Percentiles rank a stretch among this genome's conserved stretches.
phyloP scores from a whole-genome alignment of 2,329 filamentous ascomycete genomes.

The Erysiphe pulchra region DNA sequence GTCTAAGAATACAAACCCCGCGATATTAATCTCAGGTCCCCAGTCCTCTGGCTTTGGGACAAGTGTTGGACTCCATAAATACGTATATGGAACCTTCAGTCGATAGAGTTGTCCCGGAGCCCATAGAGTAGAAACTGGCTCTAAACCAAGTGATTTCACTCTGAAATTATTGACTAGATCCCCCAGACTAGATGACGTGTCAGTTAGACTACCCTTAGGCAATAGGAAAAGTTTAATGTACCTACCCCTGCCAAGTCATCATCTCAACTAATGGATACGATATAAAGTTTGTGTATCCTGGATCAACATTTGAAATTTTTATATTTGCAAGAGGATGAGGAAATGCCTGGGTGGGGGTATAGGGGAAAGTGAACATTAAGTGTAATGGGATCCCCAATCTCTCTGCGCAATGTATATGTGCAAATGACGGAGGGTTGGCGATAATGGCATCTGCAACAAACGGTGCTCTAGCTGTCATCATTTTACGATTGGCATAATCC shows the following conservation, averaged over 20 bases:
- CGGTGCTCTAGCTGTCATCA: slow-evolving; percentile 33
- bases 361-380: slow-evolving; percentile 76
- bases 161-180: slow-evolving; percentile 56
- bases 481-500: slow-evolving; percentile 31
- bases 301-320: slow-evolving; percentile 44
- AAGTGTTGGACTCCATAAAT: slow-evolving; percentile 41
- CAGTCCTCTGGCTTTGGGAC: slow-evolving; percentile 43
- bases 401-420: slow-evolving; percentile 58
- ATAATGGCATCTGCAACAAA: slow-evolving; percentile 63
- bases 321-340: slow-evolving; percentile 50
- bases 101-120: slow-evolving; percentile 48
- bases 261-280: slow-evolving; percentile 59
- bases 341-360: slow-evolving; percentile 49
- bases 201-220: not conserved
- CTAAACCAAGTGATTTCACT: slow-evolving; percentile 38
- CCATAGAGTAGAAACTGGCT: slow-evolving; percentile 53
- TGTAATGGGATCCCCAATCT: slow-evolving; percentile 52
- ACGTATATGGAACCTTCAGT: slow-evolving; percentile 50
- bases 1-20: slow-evolving; percentile 57
- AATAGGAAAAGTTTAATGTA: not conserved
- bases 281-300: slow-evolving; percentile 54
- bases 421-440: slow-evolving; percentile 57
- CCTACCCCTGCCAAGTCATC: slow-evolving; percentile 66
- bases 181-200: slow-evolving; percentile 22
- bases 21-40: slow-evolving; percentile 44